Percentiles rank a stretch among this genome's conserved stretches.
Conservation (phyloP, 1,284 basidiomycete genomes). For the Hemileia vastatrix region DNA sequence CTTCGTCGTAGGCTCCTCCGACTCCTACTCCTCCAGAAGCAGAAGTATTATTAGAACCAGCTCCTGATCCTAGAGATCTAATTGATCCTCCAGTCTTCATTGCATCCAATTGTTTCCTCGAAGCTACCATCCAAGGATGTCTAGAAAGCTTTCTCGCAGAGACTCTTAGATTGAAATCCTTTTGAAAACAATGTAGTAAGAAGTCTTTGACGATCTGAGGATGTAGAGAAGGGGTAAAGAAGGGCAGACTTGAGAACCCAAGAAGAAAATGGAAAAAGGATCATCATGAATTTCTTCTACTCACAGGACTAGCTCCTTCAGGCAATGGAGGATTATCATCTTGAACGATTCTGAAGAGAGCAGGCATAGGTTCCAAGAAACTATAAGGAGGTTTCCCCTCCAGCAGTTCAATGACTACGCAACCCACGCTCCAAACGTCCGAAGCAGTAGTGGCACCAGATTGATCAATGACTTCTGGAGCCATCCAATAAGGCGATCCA, state of each 20-base stretch:
- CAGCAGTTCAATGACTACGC: slow-evolving; percentile 39
- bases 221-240: not conserved
- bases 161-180: slow-evolving; percentile 36
- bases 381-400: slow-evolving; percentile 40
- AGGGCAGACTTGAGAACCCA: not conserved
- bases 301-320: slow-evolving; percentile 34
- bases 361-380: slow-evolving; percentile 38
- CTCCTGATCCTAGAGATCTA: not conserved
- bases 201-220: slow-evolving; percentile 42
- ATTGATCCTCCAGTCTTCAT: slow-evolving; percentile 30
- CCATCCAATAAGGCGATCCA: slow-evolving; percentile 45
- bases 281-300: not conserved
- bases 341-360: slow-evolving; percentile 40
- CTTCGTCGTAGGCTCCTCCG: slow-evolving; percentile 32
- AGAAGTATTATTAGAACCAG: slow-evolving; percentile 2
- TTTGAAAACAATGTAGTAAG: slow-evolving; percentile 38
- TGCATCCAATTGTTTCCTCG: slow-evolving; percentile 35
- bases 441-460: slow-evolving; percentile 39
- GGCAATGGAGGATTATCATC: slow-evolving; percentile 39
- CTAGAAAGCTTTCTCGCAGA: slow-evolving; percentile 34
- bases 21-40: slow-evolving; percentile 13
- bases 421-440: slow-evolving; percentile 40
- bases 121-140: slow-evolving; percentile 38
- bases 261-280: not conserved
- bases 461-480: slow-evolving; percentile 43